Conservation (phyloP, 139 green algal genomes). For the Diplosphaera chodatii region DNA sequence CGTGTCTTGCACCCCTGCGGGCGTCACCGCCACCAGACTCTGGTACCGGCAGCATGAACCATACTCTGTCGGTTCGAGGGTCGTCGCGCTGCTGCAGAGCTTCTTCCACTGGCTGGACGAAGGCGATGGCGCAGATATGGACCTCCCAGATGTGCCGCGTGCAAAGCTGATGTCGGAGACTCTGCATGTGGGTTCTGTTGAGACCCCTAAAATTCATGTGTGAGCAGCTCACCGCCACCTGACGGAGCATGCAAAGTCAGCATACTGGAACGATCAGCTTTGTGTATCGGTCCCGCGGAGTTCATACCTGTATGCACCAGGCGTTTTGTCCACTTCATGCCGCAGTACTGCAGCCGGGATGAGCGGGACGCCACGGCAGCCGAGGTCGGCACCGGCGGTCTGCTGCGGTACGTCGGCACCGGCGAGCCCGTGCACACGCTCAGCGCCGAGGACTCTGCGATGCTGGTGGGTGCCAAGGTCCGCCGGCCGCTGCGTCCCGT, state of each 20-base stretch:
- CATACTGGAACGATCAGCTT: no score
- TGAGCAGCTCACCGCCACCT: no score
- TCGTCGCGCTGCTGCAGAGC: background rate
- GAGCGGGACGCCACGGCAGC: constrained; percentile 37
- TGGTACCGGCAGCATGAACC: no score
- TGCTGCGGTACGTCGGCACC: constrained; percentile 29
- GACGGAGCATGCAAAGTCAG: no score
- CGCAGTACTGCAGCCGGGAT: constrained; percentile 33
- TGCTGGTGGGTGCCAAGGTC: no score
- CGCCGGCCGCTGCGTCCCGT: no score
- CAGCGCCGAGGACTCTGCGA: background rate
- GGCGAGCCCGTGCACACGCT: constrained; percentile 38
- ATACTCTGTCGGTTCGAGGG: no score
- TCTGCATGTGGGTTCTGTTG: constrained; percentile 17
- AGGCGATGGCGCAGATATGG: constrained; percentile 36
- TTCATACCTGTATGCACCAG: no score
- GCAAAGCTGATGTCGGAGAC: constrained; percentile 40
- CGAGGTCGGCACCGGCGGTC: constrained; percentile 24
- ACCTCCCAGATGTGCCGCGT: constrained; percentile 29
- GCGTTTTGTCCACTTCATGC: background rate
- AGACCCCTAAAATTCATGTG: background rate
- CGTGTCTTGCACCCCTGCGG: no score
- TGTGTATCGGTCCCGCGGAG: no score
- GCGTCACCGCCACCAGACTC: no score
- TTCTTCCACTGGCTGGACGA: constrained; percentile 48